Evolutionary conservation across 2,329 filamentous ascomycete species (phyloP).

Genomic region (Penicillium sp.): DNA sequence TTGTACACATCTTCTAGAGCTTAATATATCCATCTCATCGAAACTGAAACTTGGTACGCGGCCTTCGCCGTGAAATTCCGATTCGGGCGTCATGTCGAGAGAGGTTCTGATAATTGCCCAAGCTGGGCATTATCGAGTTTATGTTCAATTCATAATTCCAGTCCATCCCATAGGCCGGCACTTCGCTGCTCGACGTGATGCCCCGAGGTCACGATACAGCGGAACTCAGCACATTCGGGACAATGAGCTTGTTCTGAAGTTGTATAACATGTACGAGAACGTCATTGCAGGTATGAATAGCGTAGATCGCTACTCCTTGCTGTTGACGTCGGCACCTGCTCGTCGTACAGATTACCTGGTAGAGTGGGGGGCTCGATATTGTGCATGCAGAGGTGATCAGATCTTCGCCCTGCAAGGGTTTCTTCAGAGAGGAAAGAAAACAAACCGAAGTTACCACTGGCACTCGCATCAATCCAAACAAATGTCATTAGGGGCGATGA

Average conservation of each 20-base stretch:
- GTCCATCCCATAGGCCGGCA: slow-evolving; percentile 3
- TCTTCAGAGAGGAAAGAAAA: background rate
- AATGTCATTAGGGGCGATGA: no score
- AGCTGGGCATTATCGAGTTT: slow-evolving; percentile 10
- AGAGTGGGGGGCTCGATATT: background rate
- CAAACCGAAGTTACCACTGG: background rate
- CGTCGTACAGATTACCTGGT: background rate
- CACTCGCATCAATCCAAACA: background rate
- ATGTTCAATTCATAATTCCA: slow-evolving; percentile 4
- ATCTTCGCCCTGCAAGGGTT: background rate
- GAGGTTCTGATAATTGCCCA: background rate
- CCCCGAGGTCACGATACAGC: background rate
- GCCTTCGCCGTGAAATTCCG: slow-evolving; percentile 8
- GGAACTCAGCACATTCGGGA: background rate
- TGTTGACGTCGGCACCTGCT: background rate
- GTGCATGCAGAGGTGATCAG: background rate
- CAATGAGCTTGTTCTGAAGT: background rate
- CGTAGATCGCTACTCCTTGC: background rate
- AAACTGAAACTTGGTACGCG: slow-evolving; percentile 1
- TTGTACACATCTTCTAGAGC: background rate
- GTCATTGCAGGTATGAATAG: background rate
- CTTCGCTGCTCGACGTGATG: background rate
- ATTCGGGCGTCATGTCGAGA: slow-evolving; percentile 10
- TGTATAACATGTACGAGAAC: background rate
- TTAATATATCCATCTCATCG: background rate